phyloP scores from a whole-genome alignment of 23 red algal species.

The Gracilaria vermiculophylla region DNA sequence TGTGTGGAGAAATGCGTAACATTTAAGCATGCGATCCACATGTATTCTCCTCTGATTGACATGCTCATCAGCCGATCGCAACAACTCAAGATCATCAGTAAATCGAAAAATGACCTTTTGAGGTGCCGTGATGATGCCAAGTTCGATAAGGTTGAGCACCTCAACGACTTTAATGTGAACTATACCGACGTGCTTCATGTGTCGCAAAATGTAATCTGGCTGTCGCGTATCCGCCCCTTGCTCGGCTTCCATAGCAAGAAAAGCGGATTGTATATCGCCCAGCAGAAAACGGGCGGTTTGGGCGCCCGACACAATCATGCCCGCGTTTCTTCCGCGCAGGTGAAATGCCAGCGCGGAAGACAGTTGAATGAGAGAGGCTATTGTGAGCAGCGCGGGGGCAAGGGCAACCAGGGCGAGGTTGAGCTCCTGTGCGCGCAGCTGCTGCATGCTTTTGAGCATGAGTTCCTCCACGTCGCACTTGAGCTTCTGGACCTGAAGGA shows the following conservation, averaged over 20 bases:
- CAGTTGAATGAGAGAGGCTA: slow-evolving; percentile 37
- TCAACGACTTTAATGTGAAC: slow-evolving; percentile 50
- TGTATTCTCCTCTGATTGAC: slow-evolving; percentile 19
- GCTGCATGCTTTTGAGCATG: slow-evolving; percentile 63
- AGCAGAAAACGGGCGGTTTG: slow-evolving; percentile 60
- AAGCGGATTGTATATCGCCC: slow-evolving; percentile 38
- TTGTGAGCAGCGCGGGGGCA: slow-evolving; percentile 30
- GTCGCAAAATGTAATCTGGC: slow-evolving; percentile 10
- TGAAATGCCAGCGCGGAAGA: slow-evolving; percentile 7
- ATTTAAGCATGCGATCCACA: slow-evolving; percentile 43
- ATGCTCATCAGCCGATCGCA: slow-evolving; percentile 21
- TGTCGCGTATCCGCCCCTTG: background rate
- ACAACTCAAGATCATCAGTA: slow-evolving; percentile 29
- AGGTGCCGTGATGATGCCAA: slow-evolving; percentile 19
- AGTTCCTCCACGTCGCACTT: slow-evolving; percentile 69
- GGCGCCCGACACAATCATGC: slow-evolving; percentile 41
- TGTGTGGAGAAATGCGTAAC: slow-evolving; percentile 46
- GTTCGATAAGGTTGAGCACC: slow-evolving; percentile 28
- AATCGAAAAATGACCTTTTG: slow-evolving; percentile 39
- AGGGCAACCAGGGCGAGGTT: slow-evolving; percentile 56
- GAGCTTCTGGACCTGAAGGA: slow-evolving; percentile 63
- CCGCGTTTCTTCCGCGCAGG: slow-evolving; percentile 2
- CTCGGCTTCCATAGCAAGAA: slow-evolving; percentile 25
- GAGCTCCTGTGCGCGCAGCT: slow-evolving; percentile 53
- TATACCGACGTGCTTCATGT: slow-evolving; percentile 29